These are phyloP conservation scores for Psilocybe azurescens DNA, from an alignment of 768 basidiomycete genomes.

Conservation along the genomic window DNA sequence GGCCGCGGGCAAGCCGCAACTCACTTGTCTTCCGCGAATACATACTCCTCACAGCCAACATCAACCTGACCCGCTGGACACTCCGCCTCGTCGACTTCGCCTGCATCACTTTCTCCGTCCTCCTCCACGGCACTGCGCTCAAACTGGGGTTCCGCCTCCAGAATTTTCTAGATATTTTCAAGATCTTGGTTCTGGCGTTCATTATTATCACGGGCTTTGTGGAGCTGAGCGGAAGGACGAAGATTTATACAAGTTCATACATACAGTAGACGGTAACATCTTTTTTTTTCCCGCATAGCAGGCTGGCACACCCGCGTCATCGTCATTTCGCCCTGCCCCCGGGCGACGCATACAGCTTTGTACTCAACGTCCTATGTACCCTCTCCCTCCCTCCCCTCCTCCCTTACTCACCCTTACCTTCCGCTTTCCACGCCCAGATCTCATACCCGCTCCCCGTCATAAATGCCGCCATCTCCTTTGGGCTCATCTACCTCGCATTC, in stretches of 20 bases:
- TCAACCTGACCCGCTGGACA: conserved; percentile 34
- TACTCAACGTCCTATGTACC: conserved; percentile 55
- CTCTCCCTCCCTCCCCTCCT: not conserved
- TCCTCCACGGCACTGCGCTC: conserved; percentile 49
- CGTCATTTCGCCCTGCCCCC: conserved; percentile 52
- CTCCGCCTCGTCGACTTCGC: conserved; percentile 41
- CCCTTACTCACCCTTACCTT: not conserved
- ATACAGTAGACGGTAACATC: not conserved
- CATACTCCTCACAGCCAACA: conserved; percentile 38
- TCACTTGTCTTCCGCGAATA: conserved; percentile 67
- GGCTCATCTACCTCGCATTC: conserved; percentile 46
- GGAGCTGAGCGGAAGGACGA: conserved; percentile 41
- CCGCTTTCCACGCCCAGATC: conserved; percentile 16
- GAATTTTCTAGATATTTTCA: conserved; percentile 63
- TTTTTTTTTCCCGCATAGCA: conserved; percentile 5
- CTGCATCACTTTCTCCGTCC: conserved; percentile 40
- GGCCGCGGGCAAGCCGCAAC: conserved; percentile 46
- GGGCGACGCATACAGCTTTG: conserved; percentile 71
- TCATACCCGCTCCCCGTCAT: conserved; percentile 56
- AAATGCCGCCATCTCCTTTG: conserved; percentile 56
- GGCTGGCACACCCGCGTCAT: conserved; percentile 42
- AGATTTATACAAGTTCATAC: conserved; percentile 16
- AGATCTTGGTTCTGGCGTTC: conserved; percentile 52
- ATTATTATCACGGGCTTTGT: conserved; percentile 56
- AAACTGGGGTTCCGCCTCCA: conserved; percentile 64